phyloP scores from a whole-genome alignment of 129 eudicot genomes.

The Glebionis coronaria region DNA sequence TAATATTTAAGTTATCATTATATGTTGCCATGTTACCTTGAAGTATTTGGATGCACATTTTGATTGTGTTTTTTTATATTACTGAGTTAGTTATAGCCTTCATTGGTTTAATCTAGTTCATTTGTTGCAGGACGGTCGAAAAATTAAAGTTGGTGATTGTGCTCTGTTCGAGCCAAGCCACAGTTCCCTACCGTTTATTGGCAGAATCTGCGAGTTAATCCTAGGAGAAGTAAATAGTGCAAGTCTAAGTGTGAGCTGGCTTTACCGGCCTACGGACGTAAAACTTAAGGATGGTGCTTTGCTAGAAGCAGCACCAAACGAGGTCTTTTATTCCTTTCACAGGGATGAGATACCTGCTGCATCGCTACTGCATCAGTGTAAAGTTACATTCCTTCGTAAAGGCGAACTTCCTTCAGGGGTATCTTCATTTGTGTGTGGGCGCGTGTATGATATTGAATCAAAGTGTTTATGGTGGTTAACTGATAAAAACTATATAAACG shows the following conservation, averaged over 20 bases:
- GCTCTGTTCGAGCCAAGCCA: constrained; percentile 78
- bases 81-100: constrained; percentile 1
- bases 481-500: constrained; percentile 72
- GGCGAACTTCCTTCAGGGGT: constrained; percentile 88
- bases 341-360: constrained; percentile 92
- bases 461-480: constrained; percentile 89
- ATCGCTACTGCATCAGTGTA: constrained; percentile 95
- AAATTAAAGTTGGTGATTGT: constrained; percentile 81
- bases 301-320: constrained; percentile 75
- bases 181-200: constrained; percentile 75
- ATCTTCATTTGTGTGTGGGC: constrained; percentile 84
- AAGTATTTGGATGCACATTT: background rate
- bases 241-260: constrained; percentile 69
- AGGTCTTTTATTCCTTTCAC: constrained; percentile 82
- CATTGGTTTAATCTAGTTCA: background rate
- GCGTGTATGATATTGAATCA: constrained; percentile 70
- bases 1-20: background rate
- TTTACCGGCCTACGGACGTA: constrained; percentile 81
- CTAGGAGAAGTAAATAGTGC: constrained; percentile 43
- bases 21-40: background rate
- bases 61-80: background rate
- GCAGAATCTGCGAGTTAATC: constrained; percentile 58
- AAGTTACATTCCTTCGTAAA: constrained; percentile 92
- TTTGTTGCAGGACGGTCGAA: constrained; percentile 80
- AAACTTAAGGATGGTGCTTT: constrained; percentile 59